Evolutionary conservation across 352 stramenopile species (phyloP).

Genomic region (Pseudoperonospora humuli): DNA sequence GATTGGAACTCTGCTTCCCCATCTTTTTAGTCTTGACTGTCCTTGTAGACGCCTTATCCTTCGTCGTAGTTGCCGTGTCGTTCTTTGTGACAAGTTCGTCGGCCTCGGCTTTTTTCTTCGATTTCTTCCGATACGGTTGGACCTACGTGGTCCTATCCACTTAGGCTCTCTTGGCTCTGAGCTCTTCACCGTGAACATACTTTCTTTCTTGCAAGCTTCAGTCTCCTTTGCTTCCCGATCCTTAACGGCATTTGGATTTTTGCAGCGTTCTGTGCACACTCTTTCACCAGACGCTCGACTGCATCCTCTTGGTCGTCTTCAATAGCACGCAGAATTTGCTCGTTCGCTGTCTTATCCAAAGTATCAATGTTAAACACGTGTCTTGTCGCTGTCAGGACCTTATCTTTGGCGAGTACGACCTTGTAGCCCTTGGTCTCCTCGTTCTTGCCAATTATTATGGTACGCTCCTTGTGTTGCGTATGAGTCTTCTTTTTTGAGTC

Average conservation of each 20-base stretch:
- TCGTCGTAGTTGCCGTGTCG: no score
- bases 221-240: no score
- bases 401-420: background rate
- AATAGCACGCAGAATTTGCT: background rate
- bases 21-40: background rate
- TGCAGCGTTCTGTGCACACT: no score
- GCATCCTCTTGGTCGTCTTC: slow-evolving; percentile 1
- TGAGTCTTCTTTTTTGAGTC: background rate
- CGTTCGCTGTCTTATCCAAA: background rate
- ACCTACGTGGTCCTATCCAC: background rate
- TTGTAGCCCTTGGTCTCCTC: background rate
- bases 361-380: slow-evolving; percentile 9
- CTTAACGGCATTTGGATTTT: no score
- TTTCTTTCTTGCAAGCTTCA: no score
- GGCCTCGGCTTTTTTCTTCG: background rate
- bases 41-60: background rate
- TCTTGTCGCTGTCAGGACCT: background rate
- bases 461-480: background rate
- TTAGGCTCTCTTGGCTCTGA: no score
- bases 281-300: no score
- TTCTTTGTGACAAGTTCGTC: no score
- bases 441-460: background rate
- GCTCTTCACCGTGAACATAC: no score
- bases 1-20: background rate
- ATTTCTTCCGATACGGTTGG: background rate